Evolutionary conservation across 805 yeast genomes (phyloP).

Genomic region (Kodamaea laetipori): DNA sequence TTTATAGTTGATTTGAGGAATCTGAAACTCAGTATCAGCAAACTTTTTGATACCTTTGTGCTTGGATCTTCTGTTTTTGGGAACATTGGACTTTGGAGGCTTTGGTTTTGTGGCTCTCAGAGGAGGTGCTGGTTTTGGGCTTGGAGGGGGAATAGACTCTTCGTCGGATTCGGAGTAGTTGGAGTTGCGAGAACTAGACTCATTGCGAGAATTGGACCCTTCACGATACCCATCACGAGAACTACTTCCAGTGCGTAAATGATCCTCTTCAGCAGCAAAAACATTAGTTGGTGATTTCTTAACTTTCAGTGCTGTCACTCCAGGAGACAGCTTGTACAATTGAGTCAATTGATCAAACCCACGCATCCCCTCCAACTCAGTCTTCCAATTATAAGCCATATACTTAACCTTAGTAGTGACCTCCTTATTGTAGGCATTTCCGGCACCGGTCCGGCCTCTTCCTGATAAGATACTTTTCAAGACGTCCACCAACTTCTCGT

Average conservation of each 20-base stretch:
- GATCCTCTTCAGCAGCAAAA: conserved; percentile 4
- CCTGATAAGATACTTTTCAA: conserved; percentile 53
- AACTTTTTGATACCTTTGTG: conserved; percentile 23
- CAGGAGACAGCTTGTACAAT: conserved; percentile 9
- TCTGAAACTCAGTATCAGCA: conserved; percentile 54
- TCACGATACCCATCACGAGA: too few relatives aligned
- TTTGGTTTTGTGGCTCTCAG: conserved; percentile 9
- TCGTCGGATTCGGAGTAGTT: not conserved
- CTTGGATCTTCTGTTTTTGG: not conserved
- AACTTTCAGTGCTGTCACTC: not conserved
- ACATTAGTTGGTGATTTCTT: conserved; percentile 7
- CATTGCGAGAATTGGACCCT: too few relatives aligned
- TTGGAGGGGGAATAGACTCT: conserved; percentile 10
- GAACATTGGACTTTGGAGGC: not conserved
- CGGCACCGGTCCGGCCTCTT: conserved; percentile 32
- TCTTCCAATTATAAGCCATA: conserved; percentile 68
- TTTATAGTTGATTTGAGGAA: conserved; percentile 67
- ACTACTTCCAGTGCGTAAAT: not conserved
- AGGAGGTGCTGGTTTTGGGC: conserved; percentile 9
- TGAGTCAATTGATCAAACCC: conserved; percentile 51
- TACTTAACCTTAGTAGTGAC: conserved; percentile 51
- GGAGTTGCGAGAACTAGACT: too few relatives aligned
- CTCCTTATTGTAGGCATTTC: conserved; percentile 38
- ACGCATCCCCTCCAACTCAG: conserved; percentile 51
- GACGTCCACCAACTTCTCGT: conserved; percentile 65